phyloP scores from a whole-genome alignment of 202 grass and related monocot species.

The Cymbopogon flexuosus region DNA sequence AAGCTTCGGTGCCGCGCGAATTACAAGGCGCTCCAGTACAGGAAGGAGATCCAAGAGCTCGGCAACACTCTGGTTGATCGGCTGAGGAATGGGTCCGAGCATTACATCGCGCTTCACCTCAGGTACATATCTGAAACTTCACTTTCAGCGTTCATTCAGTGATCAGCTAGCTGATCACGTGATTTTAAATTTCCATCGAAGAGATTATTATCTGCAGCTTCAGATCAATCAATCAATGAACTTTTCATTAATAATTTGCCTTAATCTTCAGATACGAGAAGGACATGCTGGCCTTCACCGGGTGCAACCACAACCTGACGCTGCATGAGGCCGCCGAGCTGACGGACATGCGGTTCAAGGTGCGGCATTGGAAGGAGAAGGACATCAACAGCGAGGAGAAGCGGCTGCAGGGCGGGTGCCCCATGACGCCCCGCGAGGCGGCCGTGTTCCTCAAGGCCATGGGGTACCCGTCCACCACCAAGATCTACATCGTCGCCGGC shows the following conservation, averaged over 20 bases:
- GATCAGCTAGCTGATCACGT: neutral
- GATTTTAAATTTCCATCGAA: too few species aligned
- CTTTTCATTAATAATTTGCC: too few species aligned
- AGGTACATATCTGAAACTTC: constrained; percentile 27
- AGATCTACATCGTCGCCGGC: constrained; percentile 69
- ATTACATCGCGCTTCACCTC: constrained; percentile 73
- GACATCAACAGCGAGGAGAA: constrained; percentile 60
- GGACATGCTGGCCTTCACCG: constrained; percentile 82
- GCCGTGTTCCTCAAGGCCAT: constrained; percentile 68
- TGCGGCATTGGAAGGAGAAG: constrained; percentile 75
- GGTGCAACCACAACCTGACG: constrained; percentile 68
- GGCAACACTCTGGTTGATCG: constrained; percentile 46
- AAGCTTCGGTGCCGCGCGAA: constrained; percentile 69
- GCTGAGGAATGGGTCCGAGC: constrained; percentile 37
- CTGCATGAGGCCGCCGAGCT: constrained; percentile 48
- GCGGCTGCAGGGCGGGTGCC: constrained; percentile 56
- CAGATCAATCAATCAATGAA: neutral
- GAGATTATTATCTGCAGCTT: too few species aligned
- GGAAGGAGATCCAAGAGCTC: constrained; percentile 48
- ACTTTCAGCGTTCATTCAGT: neutral
- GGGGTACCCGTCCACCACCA: constrained; percentile 56
- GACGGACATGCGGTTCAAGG: constrained; percentile 49
- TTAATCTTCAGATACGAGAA: constrained; percentile 95
- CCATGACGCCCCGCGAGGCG: constrained; percentile 72
- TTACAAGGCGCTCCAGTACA: constrained; percentile 58